Evolutionary conservation across 2,329 filamentous ascomycete genomes (phyloP).

Genomic region (Cadophora sp.): DNA sequence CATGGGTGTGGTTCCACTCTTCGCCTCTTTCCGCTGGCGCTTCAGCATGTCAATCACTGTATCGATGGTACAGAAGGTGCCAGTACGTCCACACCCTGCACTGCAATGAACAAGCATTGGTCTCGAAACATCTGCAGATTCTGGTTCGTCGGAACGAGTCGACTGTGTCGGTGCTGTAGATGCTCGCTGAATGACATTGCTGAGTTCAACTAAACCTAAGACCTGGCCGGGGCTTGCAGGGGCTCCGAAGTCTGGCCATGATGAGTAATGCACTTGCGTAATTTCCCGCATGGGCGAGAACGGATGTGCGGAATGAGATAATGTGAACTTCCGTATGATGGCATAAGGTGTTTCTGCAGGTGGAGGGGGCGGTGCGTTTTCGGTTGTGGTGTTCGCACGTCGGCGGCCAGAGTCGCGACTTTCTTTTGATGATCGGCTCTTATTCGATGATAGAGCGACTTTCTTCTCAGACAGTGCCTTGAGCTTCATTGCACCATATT

Average conservation of each 20-base stretch:
- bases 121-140: slow-evolving; percentile 57
- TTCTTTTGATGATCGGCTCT: slow-evolving; percentile 51
- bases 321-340: slow-evolving; percentile 83
- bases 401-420: slow-evolving; percentile 52
- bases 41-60: slow-evolving; percentile 97
- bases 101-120: slow-evolving; percentile 95
- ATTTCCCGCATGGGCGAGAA: slow-evolving; percentile 90
- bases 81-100: slow-evolving; percentile 93
- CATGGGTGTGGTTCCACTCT: slow-evolving; percentile 50
- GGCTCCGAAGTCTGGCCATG: slow-evolving; percentile 97
- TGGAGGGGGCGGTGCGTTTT: slow-evolving; percentile 46
- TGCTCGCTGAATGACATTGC: slow-evolving; percentile 73
- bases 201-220: slow-evolving; percentile 87
- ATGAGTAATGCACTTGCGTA: slow-evolving; percentile 91
- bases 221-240: slow-evolving; percentile 89
- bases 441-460: slow-evolving; percentile 72
- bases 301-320: slow-evolving; percentile 78
- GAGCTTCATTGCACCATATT: slow-evolving; percentile 80
- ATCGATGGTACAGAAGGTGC: slow-evolving; percentile 96
- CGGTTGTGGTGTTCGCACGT: slow-evolving; percentile 62
- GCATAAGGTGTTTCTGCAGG: slow-evolving; percentile 72
- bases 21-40: slow-evolving; percentile 66
- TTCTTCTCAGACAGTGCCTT: slow-evolving; percentile 82
- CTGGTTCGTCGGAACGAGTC: slow-evolving; percentile 64
- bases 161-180: slow-evolving; percentile 38